Conservation (phyloP, 139 green algal genomes). For the Prasinococcaceae sp. region DNA sequence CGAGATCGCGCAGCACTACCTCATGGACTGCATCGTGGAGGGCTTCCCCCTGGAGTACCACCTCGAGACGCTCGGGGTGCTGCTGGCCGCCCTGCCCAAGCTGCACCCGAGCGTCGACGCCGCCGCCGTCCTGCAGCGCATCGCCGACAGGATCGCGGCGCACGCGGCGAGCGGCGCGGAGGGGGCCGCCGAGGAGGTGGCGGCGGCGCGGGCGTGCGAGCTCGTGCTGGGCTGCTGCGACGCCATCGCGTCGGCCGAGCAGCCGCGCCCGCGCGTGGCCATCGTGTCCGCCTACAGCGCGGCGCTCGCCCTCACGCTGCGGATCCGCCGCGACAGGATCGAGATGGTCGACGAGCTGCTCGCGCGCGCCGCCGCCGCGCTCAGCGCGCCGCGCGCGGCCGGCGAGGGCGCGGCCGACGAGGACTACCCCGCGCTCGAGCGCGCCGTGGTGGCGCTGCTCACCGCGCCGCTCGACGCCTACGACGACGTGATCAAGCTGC, state of each 20-base stretch:
- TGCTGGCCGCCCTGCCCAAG: slow-evolving; percentile 67
- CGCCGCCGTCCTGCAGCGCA: slow-evolving; percentile 8
- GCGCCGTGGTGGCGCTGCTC: slow-evolving; percentile 69
- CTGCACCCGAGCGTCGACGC: slow-evolving; percentile 71
- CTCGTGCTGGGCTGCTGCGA: too few relatives aligned
- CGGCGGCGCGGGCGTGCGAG: too few relatives aligned
- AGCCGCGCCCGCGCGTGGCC: too few relatives aligned
- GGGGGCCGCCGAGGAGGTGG: slow-evolving; percentile 10
- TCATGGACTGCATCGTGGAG: slow-evolving; percentile 86
- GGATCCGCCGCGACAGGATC: slow-evolving; percentile 27
- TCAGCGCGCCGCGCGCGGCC: not conserved
- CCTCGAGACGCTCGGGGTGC: slow-evolving; percentile 63
- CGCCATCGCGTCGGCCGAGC: too few relatives aligned
- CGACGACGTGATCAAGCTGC: slow-evolving; percentile 46
- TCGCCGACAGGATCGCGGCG: too few relatives aligned
- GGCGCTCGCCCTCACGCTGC: slow-evolving; percentile 58
- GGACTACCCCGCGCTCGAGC: slow-evolving; percentile 46
- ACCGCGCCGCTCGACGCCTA: slow-evolving; percentile 59
- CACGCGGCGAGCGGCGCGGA: too few relatives aligned
- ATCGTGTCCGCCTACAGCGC: slow-evolving; percentile 64
- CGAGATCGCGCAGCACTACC: slow-evolving; percentile 93
- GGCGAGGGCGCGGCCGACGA: slow-evolving; percentile 11
- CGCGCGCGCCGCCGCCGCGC: slow-evolving; percentile 17
- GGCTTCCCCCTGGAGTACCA: slow-evolving; percentile 91
- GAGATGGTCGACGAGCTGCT: slow-evolving; percentile 58